phyloP scores from a whole-genome alignment of 2,329 filamentous ascomycete genomes.

The Aspergillus pseudoviridinutans region DNA sequence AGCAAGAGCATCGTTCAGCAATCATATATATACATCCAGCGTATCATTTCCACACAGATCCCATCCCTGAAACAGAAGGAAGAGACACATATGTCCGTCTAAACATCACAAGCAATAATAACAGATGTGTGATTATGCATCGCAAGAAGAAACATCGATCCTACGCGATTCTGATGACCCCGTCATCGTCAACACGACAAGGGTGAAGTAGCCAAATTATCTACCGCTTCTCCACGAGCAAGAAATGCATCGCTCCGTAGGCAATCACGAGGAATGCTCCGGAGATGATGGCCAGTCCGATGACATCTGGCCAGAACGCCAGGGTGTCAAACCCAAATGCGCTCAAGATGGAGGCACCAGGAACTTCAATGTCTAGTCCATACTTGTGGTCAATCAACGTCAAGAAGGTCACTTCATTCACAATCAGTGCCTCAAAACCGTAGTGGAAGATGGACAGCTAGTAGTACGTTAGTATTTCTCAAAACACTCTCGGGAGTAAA shows the following conservation, averaged over 20 bases:
- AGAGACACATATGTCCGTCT: not conserved
- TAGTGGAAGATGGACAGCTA: conserved; percentile 96
- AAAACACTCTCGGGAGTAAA: not conserved
- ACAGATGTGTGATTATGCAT: conserved; percentile 1
- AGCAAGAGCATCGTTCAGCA: not conserved
- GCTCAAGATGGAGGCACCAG: conserved; percentile 87
- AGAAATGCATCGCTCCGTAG: conserved; percentile 86
- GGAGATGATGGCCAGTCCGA: conserved; percentile 77
- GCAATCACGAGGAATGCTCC: conserved; percentile 80
- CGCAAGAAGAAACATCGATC: conserved; percentile 1
- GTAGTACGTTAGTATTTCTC: conserved; percentile 22
- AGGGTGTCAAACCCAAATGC: conserved; percentile 91
- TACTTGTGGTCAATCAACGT: conserved; percentile 92
- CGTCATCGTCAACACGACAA: not conserved
- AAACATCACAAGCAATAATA: not conserved
- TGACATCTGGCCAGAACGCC: conserved; percentile 79
- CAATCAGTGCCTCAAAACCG: conserved; percentile 91
- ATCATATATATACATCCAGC: not conserved
- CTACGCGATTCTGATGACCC: not conserved
- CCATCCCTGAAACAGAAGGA: not conserved
- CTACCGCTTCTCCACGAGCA: conserved; percentile 78
- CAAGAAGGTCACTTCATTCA: conserved; percentile 91
- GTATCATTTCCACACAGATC: not conserved
- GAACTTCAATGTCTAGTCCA: conserved; percentile 92
- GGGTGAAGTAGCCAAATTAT: not conserved